Evolutionary conservation across 2,329 filamentous ascomycete genomes (phyloP).

Genomic region (Cytospora mali): DNA sequence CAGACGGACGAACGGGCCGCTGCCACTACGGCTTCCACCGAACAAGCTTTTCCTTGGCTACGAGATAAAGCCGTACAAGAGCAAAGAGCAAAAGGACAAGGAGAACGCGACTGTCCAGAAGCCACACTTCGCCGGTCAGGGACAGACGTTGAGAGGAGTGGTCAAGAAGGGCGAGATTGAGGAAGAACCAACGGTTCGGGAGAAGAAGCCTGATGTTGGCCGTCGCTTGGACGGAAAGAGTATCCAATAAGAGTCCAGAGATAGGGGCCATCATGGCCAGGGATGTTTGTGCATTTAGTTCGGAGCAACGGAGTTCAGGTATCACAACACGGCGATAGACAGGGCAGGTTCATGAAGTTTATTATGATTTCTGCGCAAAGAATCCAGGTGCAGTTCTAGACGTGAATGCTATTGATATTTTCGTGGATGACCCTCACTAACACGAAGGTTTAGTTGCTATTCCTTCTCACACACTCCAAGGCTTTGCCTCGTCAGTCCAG

Average conservation of each 20-base stretch:
- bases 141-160: constrained; percentile 73
- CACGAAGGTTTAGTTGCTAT: neutral
- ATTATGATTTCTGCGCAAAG: neutral
- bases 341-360: constrained; percentile 6
- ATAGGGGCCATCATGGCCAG: neutral
- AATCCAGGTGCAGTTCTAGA: neutral
- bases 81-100: constrained; percentile 69
- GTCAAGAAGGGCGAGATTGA: constrained; percentile 67
- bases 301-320: constrained; percentile 12
- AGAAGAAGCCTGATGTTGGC: constrained; percentile 44
- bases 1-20: constrained; percentile 72
- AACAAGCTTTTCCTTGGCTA: constrained; percentile 98
- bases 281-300: constrained; percentile 20
- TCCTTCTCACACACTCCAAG: neutral
- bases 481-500: neutral
- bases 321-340: neutral
- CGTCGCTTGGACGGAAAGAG: constrained; percentile 28
- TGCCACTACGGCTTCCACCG: constrained; percentile 79
- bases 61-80: constrained; percentile 85
- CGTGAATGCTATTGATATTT: neutral
- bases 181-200: constrained; percentile 49
- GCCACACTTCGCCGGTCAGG: constrained; percentile 81
- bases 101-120: constrained; percentile 66
- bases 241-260: constrained; percentile 7
- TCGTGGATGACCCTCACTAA: neutral